Evolutionary conservation across 2,329 filamentous ascomycete species (phyloP), one percentile per base, ranked within the genome.

Genomic region (Diplodia mutila): DNA sequence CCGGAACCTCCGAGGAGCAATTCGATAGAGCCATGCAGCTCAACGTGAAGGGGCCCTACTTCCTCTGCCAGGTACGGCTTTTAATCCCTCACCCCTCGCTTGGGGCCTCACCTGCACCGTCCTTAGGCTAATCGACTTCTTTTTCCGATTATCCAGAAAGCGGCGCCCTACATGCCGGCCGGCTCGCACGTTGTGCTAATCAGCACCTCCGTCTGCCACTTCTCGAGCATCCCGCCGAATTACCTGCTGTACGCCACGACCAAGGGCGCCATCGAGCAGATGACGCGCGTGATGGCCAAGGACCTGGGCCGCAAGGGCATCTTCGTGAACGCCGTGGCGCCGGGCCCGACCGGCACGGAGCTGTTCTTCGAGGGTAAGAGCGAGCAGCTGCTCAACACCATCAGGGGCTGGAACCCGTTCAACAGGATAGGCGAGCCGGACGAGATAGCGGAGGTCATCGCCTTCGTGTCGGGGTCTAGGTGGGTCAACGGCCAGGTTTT

Each of bases 221-320:
- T 79, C 83, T 0, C 69, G 73, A 37, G 42, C 59, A 48, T 51
- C 0, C 86, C 87, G 69, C 77, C 85, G 18, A 78, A 86, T 9
- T 89, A 89, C 73, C 59, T 63, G 7, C 46, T 63, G 42, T 63
- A 63, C 46, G 80, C 79, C 11, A 78, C 82, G 0, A 86, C 84
- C 52, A 89, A 89, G 72, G 87, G 85, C 57, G 85, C 86, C 9
- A 81, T 89, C 49, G 86, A 89, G 74, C 85, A 88, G 74, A 83
- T 89, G 78, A 83, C 83, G 0, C 82, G 85, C 12, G 76, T 84
- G 2, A 74, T 88, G 69, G 81, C 84, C 53, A 88, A 87, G 74
- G 86, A 87, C 64, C 80, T 88, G 25, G 85, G 80, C 1, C 71
- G 76, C 11, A 84, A 81, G 71, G 83, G 82, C 2, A 85, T 88